Base-by-base conservation (phyloP, 805 yeast genomes). In the Saturnispora hagleri region DNA sequence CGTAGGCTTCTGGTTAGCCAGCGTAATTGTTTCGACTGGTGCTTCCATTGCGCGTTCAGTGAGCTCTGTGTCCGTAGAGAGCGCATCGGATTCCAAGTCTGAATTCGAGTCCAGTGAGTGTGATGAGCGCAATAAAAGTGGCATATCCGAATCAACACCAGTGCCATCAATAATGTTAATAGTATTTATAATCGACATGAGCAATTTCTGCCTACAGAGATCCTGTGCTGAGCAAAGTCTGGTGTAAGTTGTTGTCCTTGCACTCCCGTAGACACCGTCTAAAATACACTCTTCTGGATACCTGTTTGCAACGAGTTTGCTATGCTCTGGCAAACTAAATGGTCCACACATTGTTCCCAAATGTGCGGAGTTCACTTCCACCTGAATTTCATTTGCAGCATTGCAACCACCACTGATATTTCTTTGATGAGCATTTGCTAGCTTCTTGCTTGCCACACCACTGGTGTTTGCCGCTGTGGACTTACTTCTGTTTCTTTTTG, bases 301-400 rank as follows among this genome's bases (percentile, higher is more conserved):
- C 17, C 22, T 38, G 12, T 5, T 38, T 38, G 40, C 12, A 20
- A 3, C 24, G 3, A 27, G 34, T 10, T n/a, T 43, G 22, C 24
- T 7, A 15, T 20, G 22, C 17, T 56, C 57, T 4, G 64, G 57
- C n/a, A 60, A 35, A 1, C 49, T 46, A 43, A 62, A 59, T 0
- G 65, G 65, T 2, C 59, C 56, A 48, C 64, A 61, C 5, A 59
- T 51, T 1, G 65, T 54, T 12, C 57, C 55, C n/a, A 60, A 33
- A 42, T 60, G 61, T 22, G 48, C 44, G n/a, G 53, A 38, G 28
- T 50, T 42, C 41, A 54, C 48, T 26, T 48, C 47, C 17, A 18
- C 12, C n/a, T 24, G 24, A 34, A 20, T 2, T 12, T 8, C 34
- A 31, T 13, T 13, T 12, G 13, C 15, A 12, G 15, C 34, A 13